Evolutionary conservation across 1,139 yeast species (phyloP).

Genomic region (Arxiozyma bovina): DNA sequence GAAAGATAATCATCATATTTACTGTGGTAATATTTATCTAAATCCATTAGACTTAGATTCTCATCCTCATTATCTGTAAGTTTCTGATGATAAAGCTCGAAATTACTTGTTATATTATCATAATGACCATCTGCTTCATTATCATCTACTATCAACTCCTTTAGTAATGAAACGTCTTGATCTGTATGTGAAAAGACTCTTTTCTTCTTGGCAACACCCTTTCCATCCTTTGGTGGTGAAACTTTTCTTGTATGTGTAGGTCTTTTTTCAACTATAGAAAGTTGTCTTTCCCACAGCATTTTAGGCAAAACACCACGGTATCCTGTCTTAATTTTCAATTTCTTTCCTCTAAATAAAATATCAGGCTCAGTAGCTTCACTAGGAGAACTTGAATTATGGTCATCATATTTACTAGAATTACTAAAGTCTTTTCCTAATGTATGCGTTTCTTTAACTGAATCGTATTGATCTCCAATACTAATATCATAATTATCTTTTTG

Average conservation of each 20-base stretch:
- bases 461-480: background rate
- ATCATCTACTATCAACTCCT: conserved; percentile 16
- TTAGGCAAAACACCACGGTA: conserved; percentile 28
- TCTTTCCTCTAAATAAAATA: conserved; percentile 26
- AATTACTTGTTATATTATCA: background rate
- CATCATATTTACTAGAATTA: background rate
- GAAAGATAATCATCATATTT: conserved; percentile 11
- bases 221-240: conserved; percentile 1
- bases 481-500: background rate
- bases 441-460: background rate
- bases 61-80: conserved; percentile 4
- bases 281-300: conserved; percentile 26
- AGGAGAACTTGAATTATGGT: background rate
- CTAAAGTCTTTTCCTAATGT: background rate
- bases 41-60: background rate
- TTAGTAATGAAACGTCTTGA: conserved; percentile 14
- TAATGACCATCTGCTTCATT: conserved; percentile 4
- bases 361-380: conserved; percentile 7
- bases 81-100: background rate
- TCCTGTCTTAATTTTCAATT: conserved; percentile 22
- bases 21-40: conserved; percentile 8
- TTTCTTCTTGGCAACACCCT: conserved; percentile 22
- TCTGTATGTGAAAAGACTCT: background rate
- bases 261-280: conserved; percentile 5
- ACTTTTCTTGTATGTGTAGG: background rate